Base-by-base conservation (phyloP, 2,329 filamentous ascomycete species). In the Ophiostoma triangulosporum region DNA sequence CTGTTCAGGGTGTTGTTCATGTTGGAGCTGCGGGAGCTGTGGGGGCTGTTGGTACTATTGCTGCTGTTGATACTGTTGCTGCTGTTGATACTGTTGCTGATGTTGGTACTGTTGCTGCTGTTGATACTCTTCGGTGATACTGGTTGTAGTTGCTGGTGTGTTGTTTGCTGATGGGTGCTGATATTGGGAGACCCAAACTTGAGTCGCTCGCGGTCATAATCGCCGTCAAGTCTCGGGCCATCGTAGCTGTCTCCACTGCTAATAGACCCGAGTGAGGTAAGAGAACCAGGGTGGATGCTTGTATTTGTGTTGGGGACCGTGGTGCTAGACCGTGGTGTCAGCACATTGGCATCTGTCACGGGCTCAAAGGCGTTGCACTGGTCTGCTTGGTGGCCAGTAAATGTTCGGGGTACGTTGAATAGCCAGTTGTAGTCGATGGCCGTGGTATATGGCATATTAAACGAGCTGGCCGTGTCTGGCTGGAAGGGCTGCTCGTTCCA, bases 361-460 rank as follows among this genome's bases (percentile, higher is more conserved):
- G 40, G 24, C 14, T 46, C 43, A 17, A 46, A 46, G 3, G 15
- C 26, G 26, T 31, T 31, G 43, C n/a, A 29, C 26, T 46, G 26
- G 6, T 31, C 43, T 9, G 24, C 7, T 15, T 29, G 43, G 15
- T 17, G 24, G 7, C 15, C n/a, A 11, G 24, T 11, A 15, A 31
- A 7, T 14, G 43, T 24, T 3, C 26, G 43, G 6, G 43, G n/a
- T 17, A 29, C 26, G 27, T 48, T 59, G 20, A 59, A 59, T 4
- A 59, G 56, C 57, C 57, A 59, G 24, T 56, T 57, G 38, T 59
- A 59, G 49, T 59, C 45, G 26, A 51, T 15, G 1, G 57, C 56
- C 1, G 57, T 59, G 4, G 57, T 59, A 27, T 56, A 59, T 14
- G 57, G 57, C 57, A 59, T 59, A 17, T 59, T 59, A 38, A 59